phyloP scores from a whole-genome alignment of 345 rosid species.

The rapeseed (Brassica napus) region DNA sequence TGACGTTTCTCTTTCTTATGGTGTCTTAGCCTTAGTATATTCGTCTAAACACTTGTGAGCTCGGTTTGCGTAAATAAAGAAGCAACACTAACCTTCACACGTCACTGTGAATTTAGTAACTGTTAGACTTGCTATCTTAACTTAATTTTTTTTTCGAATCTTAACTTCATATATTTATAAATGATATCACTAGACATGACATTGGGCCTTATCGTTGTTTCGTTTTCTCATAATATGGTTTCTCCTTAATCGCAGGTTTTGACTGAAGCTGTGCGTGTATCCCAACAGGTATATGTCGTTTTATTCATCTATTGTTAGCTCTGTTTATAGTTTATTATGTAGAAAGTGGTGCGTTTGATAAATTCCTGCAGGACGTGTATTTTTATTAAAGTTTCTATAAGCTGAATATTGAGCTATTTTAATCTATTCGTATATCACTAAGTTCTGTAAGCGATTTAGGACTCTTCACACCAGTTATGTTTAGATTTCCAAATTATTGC shows the following conservation, averaged over 20 bases:
- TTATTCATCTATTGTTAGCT: too few species aligned
- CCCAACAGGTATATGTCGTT: slow-evolving; percentile 77
- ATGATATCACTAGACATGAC: slow-evolving; percentile 5
- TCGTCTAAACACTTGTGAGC: not conserved
- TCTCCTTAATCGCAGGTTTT: slow-evolving; percentile 63
- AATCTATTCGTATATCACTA: slow-evolving; percentile 1
- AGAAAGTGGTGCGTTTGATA: slow-evolving; percentile 10
- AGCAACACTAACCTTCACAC: not conserved
- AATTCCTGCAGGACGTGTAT: slow-evolving; percentile 1
- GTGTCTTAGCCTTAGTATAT: slow-evolving; percentile 14
- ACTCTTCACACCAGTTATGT: not conserved
- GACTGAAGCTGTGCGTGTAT: slow-evolving; percentile 85
- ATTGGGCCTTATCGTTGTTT: not conserved
- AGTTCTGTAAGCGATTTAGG: slow-evolving; percentile 2
- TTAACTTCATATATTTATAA: slow-evolving; percentile 8
- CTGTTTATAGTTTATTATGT: slow-evolving; percentile 11
- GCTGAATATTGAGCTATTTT: slow-evolving; percentile 15
- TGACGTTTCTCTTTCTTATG: not conserved
- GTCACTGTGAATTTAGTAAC: not conserved
- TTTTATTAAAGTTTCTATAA: slow-evolving; percentile 21
- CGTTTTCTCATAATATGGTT: slow-evolving; percentile 26
- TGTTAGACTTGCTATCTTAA: slow-evolving; percentile 14
- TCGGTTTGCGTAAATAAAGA: slow-evolving; percentile 5
- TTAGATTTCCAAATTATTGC: not conserved
- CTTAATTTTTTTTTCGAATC: not conserved